These are phyloP conservation scores for Dryas drummondii DNA, from an alignment of 306 rosid genomes.

Conservation along the genomic window DNA sequence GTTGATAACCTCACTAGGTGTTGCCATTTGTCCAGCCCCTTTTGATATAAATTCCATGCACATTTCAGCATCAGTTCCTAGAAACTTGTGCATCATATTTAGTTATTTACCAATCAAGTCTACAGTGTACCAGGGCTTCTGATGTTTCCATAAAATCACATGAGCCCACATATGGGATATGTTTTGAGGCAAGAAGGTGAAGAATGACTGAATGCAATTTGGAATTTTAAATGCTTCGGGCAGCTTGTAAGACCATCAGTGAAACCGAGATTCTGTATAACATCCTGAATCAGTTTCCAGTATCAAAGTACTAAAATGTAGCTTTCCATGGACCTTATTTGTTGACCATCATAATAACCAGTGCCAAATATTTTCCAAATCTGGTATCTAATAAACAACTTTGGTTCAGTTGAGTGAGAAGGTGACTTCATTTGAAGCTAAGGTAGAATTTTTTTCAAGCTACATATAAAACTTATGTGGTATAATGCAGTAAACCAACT, in stretches of 20 bases:
- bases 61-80: background rate
- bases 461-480: background rate
- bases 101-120: background rate
- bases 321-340: background rate
- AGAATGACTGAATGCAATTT: too few species aligned
- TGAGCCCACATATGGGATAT: background rate
- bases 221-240: background rate
- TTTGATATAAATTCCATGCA: background rate
- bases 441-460: background rate
- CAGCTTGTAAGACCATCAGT: background rate
- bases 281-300: background rate
- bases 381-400: background rate
- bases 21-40: background rate
- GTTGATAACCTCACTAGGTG: too few species aligned
- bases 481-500: background rate
- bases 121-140: background rate
- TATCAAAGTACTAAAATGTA: background rate
- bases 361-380: background rate
- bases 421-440: background rate
- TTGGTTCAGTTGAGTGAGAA: background rate
- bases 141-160: background rate
- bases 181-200: background rate
- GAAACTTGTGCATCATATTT: background rate
- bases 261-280: background rate
- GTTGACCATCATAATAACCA: background rate